These are phyloP conservation scores for Kitagawia praeruptora DNA, from an alignment of 129 eudicot species.

Conservation along the genomic window DNA sequence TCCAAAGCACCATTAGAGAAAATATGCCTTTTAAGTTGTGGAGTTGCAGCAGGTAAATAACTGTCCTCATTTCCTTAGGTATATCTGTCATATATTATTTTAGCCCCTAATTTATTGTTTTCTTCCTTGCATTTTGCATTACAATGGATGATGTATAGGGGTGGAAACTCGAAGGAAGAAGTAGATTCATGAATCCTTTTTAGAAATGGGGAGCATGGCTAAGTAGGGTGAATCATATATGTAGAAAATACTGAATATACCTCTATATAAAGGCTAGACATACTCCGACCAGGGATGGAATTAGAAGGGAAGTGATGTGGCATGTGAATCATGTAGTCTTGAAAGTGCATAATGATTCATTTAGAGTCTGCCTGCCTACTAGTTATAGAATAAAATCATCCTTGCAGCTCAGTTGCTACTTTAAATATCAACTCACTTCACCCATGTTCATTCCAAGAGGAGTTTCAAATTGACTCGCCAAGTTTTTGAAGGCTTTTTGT, in stretches of 20 bases:
- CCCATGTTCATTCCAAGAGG: not conserved
- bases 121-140: not conserved
- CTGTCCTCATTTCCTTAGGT: not conserved
- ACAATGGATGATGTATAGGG: not conserved
- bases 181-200: not conserved
- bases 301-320: not conserved
- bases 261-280: not conserved
- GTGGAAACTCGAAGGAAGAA: not conserved
- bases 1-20: constrained; percentile 72
- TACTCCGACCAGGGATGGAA: not conserved
- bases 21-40: constrained; percentile 94
- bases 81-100: not conserved
- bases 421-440: not conserved
- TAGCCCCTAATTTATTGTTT: not conserved
- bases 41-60: constrained; percentile 77
- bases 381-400: not conserved
- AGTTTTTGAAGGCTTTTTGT: not conserved
- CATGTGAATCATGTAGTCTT: not conserved
- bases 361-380: not conserved
- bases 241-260: not conserved
- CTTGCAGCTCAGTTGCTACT: not conserved
- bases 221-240: not conserved
- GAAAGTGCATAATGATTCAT: not conserved
- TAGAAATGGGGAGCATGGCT: not conserved
- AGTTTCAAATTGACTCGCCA: not conserved